These are phyloP conservation scores for Simplicillium sp. DNA, from an alignment of 2,329 filamentous ascomycete species.

Conservation along the genomic window DNA sequence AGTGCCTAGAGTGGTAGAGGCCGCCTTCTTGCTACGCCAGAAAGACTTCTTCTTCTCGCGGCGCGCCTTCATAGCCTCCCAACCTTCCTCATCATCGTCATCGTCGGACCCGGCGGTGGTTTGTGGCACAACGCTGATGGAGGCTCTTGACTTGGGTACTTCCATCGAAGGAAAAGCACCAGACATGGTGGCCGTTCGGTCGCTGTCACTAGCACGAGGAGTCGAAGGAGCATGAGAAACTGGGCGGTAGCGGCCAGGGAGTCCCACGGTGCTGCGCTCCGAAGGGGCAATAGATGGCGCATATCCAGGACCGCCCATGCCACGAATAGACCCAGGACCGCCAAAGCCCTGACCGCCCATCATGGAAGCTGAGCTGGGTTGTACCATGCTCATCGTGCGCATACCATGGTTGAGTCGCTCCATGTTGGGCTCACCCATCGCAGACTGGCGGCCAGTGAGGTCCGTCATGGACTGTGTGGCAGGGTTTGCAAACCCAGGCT, in stretches of 20 bases:
- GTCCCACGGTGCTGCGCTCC: conserved; percentile 86
- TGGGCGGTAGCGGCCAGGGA: conserved; percentile 83
- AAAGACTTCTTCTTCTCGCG: conserved; percentile 57
- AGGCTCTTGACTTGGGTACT: conserved; percentile 21
- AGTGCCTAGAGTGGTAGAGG: too few relatives aligned
- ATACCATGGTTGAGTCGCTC: conserved; percentile 37
- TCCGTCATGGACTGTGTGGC: conserved; percentile 33
- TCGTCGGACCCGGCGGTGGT: conserved; percentile 35
- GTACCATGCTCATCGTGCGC: conserved; percentile 78
- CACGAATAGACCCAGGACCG: conserved; percentile 19
- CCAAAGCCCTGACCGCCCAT: conserved; percentile 30
- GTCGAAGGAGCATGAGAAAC: conserved; percentile 55
- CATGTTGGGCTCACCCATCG: conserved; percentile 35
- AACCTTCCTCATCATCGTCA: conserved; percentile 58
- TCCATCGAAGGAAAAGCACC: conserved; percentile 20
- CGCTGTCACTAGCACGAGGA: conserved; percentile 16
- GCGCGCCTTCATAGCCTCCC: conserved; percentile 62
- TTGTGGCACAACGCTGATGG: conserved; percentile 27
- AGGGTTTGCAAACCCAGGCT: conserved; percentile 15
- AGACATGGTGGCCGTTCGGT: conserved; percentile 23
- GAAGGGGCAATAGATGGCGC: conserved; percentile 89
- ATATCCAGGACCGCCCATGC: conserved; percentile 48
- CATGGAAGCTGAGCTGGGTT: conserved; percentile 54
- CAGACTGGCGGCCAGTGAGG: conserved; percentile 32
- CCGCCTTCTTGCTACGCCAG: conserved; percentile 52